A percentile compares a stretch with the other conserved stretches of the same genome.
These are phyloP conservation scores for Pelargonium australe DNA, from an alignment of 441 rosid genomes.

Conservation along the genomic window DNA sequence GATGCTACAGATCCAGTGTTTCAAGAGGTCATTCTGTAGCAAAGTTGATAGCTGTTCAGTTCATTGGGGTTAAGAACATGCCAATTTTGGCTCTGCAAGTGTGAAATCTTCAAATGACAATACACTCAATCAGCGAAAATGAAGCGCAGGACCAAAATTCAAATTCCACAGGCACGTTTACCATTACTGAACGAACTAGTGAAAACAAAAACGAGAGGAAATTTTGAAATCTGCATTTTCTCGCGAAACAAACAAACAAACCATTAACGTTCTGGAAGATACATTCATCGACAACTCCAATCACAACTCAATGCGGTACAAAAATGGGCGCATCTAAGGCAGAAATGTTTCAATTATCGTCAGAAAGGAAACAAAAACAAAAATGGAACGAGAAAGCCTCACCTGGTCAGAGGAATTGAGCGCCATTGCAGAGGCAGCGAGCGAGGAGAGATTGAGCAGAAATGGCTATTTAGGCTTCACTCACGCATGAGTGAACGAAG, in stretches of 20 bases:
- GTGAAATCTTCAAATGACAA: not conserved
- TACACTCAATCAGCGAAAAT: not conserved
- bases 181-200: no score
- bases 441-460: conserved; percentile 5
- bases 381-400: conserved; percentile 12
- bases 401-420: conserved; percentile 34
- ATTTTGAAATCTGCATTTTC: not conserved
- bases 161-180: not conserved
- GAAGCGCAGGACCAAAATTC: not conserved
- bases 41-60: no score
- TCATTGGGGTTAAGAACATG: no score
- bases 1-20: conserved; percentile 7
- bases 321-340: not conserved
- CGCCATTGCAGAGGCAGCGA: conserved; percentile 25
- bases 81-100: not conserved
- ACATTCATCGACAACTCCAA: not conserved
- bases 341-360: not conserved
- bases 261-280: no score
- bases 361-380: not conserved
- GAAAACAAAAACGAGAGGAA: no score
- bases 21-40: conserved; percentile 1
- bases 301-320: not conserved
- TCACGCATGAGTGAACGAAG: not conserved
- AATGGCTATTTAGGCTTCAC: not conserved
- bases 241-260: not conserved